Base-by-base conservation (phyloP, 345 rosid species). In the Noccaea bulbosa region DNA sequence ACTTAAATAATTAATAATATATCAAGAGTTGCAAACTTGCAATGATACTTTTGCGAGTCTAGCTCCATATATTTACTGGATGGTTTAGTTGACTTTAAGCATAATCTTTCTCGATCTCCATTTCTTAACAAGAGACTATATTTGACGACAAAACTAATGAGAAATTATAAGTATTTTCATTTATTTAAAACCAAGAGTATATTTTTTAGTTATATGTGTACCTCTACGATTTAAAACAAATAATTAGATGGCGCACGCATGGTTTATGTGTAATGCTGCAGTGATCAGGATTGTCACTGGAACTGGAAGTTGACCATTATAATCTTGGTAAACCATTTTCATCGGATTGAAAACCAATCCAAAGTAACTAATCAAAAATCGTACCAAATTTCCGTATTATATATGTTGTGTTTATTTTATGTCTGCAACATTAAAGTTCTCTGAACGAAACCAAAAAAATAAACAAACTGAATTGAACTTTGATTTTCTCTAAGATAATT, bases 51-150 rank as follows among this genome's bases (percentile, higher is more conserved):
- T 50, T 40, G 43, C 12, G 39, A 30, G 22, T 49, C 38, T 61
- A 70, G 56, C 50, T 49, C 17, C 52, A 51, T 49, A 50, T 11
- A 30, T 60, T 61, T 60, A 61, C 68, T 61, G 53, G 75, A 41
- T 71, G 68, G 17, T 50, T 71, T 61, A 71, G 60, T 32, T 71
- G 68, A 61, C 75, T 61, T 71, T 61, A 71, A 71, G 75, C 53
- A 61, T 61, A 71, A 62, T 49, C 24, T 62, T 50, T 50, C 75
- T 62, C 52, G 68, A 71, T 61, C 68, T 62, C 11, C 45, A 51
- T 51, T 51, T 50, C 57, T 40, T 12, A 71, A 71, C 68, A 61
- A 71, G 37, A 60, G 49, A 57, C 14, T 58, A 38, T 34, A 46
- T 11, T 43, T 56, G 39, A 27, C 30, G 50, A 67, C 51, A 41